These are phyloP conservation scores for Tetrastigma voinierianum DNA, from an alignment of 164 flowering plant species.

Conservation along the genomic window DNA sequence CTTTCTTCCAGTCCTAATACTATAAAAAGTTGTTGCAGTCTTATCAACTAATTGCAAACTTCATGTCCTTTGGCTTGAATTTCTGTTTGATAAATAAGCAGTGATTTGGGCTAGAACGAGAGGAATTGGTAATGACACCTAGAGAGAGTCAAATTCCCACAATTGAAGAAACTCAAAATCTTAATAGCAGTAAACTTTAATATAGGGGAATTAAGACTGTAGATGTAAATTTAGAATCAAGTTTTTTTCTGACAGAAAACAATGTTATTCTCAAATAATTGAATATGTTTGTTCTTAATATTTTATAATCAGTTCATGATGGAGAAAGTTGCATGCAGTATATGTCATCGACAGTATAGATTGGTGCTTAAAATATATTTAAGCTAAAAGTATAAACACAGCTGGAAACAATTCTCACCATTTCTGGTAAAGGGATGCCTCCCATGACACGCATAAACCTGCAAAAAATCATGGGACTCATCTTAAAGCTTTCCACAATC, in stretches of 20 bases:
- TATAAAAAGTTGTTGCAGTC: too few relatives aligned
- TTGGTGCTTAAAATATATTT: background rate
- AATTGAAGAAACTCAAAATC: background rate
- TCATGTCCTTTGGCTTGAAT: too few relatives aligned
- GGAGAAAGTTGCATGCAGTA: background rate
- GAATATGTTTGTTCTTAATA: background rate
- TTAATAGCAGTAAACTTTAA: background rate
- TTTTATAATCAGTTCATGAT: background rate
- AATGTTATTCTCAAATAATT: background rate
- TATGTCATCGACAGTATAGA: background rate
- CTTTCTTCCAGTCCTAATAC: too few relatives aligned
- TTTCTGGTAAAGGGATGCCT: slow-evolving; percentile 62
- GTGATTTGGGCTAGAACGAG: too few relatives aligned
- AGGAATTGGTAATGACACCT: background rate
- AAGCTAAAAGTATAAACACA: background rate
- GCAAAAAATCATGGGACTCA: slow-evolving; percentile 16
- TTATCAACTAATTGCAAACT: too few relatives aligned
- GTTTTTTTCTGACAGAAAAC: background rate
- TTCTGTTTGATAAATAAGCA: too few relatives aligned
- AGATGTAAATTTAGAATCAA: too few relatives aligned
- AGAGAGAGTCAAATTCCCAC: background rate
- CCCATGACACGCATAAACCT: slow-evolving; percentile 92
- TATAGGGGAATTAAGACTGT: too few relatives aligned
- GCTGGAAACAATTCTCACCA: slow-evolving; percentile 48
- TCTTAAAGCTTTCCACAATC: background rate